Conservation (phyloP, 169 alveolate genomes). For the Plasmodium vinckei region DNA sequence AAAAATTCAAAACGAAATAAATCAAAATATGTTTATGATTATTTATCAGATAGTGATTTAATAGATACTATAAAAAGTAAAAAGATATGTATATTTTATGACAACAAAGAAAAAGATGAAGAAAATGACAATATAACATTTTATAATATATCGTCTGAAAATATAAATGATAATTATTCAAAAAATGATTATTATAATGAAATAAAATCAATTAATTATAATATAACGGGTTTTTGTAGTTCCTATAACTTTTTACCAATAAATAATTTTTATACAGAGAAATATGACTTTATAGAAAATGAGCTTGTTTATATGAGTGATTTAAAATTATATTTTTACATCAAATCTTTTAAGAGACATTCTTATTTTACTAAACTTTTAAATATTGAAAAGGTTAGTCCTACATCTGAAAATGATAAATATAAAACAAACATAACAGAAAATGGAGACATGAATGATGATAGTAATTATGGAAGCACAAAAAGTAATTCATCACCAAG, state of each 20-base stretch:
- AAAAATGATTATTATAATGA: slow-evolving; percentile 59
- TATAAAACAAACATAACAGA: too few species aligned
- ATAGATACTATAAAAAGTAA: slow-evolving; percentile 75
- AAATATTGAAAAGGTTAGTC: slow-evolving; percentile 20
- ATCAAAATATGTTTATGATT: slow-evolving; percentile 66
- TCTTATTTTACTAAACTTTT: slow-evolving; percentile 43
- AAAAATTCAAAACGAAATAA: slow-evolving; percentile 10
- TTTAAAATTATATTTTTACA: slow-evolving; percentile 38
- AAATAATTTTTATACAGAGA: slow-evolving; percentile 67
- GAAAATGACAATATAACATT: slow-evolving; percentile 49
- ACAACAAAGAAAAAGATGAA: slow-evolving; percentile 72
- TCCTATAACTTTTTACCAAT: slow-evolving; percentile 62
- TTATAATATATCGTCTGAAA: slow-evolving; percentile 17
- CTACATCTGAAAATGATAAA: not conserved
- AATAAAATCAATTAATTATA: slow-evolving; percentile 30
- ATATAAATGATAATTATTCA: slow-evolving; percentile 16
- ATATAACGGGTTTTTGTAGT: slow-evolving; percentile 63
- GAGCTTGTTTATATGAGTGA: slow-evolving; percentile 61
- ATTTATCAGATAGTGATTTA: slow-evolving; percentile 44
- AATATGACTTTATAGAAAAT: slow-evolving; percentile 65
- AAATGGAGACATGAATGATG: not conserved
- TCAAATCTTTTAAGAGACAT: slow-evolving; percentile 64
- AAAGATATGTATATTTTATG: slow-evolving; percentile 69
- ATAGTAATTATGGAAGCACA: not conserved
- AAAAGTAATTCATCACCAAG: not conserved